Evolutionary conservation across 306 rosid genomes (phyloP), one percentile per base, ranked within the genome.

Genomic region (Castanea sativa): DNA sequence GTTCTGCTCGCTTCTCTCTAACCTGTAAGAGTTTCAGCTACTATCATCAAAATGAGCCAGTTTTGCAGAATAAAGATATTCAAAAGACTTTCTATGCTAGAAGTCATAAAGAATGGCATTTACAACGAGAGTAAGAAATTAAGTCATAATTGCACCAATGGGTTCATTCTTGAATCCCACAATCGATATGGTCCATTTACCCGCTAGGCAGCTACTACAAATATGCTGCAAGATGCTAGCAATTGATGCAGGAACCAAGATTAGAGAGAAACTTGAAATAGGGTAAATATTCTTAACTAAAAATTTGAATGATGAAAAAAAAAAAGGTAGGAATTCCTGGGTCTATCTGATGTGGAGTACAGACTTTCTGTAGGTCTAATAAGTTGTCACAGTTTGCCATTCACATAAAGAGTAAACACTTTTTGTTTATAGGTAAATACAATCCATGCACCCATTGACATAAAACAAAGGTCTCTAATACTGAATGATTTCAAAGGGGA

Each of bases 1-100:
- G 91, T 81, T 95, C 98, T 60, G 90, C 96, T 32, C 87, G 93
- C 85, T 88, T 95, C 89, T 95, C 99, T 83, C 85, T 93, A 52
- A 95, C 97, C 99, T 95, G 88, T 71, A 79, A 82, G 81, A 71
- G 82, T 83, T 81, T 77, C 57, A 83, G 57, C 57, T 73, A 76
- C 73, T 38, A 80, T 72, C 53, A 69, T 78, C 20, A 56, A 7
- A 78, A 53, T 16, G 32, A 53, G 30, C 65, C 18, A 6, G 8
- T 35, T n/a, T 33, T 2, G 16, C 12, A 27, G 51, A 33, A 33
- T 27, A 19, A 16, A 67, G 19, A 7, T 29, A 33, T 32, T 32
- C 9, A 35, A 19, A 32, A 65, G 49, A 6, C 23, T 0, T 63
- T 29, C 19, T 63, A 13, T 12, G 15, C 29, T 29, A 25, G 43